phyloP scores from a whole-genome alignment of 2,329 filamentous ascomycete genomes.

The Talaromyces sp. region DNA sequence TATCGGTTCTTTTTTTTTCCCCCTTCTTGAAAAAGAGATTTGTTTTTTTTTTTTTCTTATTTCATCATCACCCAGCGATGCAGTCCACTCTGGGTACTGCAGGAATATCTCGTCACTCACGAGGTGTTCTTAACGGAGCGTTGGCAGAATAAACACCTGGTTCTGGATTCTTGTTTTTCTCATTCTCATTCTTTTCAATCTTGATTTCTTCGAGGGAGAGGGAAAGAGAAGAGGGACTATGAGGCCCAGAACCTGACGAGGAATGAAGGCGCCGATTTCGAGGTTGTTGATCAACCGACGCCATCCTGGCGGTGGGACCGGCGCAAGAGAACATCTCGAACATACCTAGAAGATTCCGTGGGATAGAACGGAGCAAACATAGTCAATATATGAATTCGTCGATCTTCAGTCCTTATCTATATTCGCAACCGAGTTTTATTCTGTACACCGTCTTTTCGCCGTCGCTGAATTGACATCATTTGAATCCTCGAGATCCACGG shows the following conservation, averaged over 20 bases:
- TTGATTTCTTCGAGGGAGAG: background rate
- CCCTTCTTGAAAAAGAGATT: no score
- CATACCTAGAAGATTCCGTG: constrained; percentile 20
- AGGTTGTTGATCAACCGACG: constrained; percentile 14
- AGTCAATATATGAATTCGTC: background rate
- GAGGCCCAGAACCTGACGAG: constrained; percentile 23
- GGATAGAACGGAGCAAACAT: constrained; percentile 7
- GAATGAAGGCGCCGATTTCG: constrained; percentile 43
- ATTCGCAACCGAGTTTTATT: background rate
- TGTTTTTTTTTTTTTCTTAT: constrained; percentile 12
- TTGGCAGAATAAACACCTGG: constrained; percentile 64
- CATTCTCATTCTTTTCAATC: background rate
- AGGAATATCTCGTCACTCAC: constrained; percentile 67
- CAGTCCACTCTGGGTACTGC: constrained; percentile 70
- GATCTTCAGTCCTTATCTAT: background rate
- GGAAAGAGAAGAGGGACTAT: constrained; percentile 1
- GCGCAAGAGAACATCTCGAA: constrained; percentile 47
- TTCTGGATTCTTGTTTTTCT: constrained; percentile 27
- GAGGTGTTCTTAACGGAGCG: constrained; percentile 79
- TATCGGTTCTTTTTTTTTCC: background rate
- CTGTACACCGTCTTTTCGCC: background rate
- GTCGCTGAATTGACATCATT: background rate
- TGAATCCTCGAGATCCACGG: background rate
- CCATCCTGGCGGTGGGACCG: constrained; percentile 32
- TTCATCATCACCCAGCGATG: constrained; percentile 64